Evolutionary conservation across 2,329 filamentous ascomycete genomes (phyloP).

Genomic region (Leptosphaerulina australis): DNA sequence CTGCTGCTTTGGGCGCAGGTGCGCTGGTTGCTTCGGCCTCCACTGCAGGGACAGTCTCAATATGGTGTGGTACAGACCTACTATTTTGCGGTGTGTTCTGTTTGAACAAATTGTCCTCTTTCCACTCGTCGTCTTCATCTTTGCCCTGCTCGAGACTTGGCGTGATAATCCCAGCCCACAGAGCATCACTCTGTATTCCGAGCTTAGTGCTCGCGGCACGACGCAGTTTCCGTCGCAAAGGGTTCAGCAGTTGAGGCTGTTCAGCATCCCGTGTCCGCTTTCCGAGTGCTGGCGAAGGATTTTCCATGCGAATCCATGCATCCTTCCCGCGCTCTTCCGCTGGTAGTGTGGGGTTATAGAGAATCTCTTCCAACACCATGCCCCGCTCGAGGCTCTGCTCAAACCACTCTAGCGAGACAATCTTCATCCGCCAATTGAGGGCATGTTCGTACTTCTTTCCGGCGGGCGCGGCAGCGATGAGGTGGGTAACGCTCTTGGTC

Average conservation of each 20-base stretch:
- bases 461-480: slow-evolving; percentile 77
- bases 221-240: slow-evolving; percentile 74
- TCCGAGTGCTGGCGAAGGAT: slow-evolving; percentile 49
- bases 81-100: slow-evolving; percentile 25
- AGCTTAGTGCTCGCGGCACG: slow-evolving; percentile 86
- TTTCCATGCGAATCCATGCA: slow-evolving; percentile 66
- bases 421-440: slow-evolving; percentile 77
- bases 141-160: slow-evolving; percentile 34
- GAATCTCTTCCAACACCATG: slow-evolving; percentile 87
- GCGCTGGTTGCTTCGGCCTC: background rate
- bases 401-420: slow-evolving; percentile 86
- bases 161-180: slow-evolving; percentile 89
- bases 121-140: slow-evolving; percentile 44
- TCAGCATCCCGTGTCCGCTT: slow-evolving; percentile 44
- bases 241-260: slow-evolving; percentile 51
- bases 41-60: background rate
- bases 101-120: slow-evolving; percentile 34
- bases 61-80: slow-evolving; percentile 9
- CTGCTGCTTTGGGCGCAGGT: background rate
- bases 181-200: slow-evolving; percentile 74
- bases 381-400: slow-evolving; percentile 80
- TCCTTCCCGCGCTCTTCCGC: slow-evolving; percentile 73
- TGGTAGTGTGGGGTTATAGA: slow-evolving; percentile 78
- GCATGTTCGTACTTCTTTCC: slow-evolving; percentile 92
- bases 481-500: slow-evolving; percentile 82